Base-by-base conservation (phyloP, 2,329 filamentous ascomycete genomes). In the Calonectria pseudoturangicola region DNA sequence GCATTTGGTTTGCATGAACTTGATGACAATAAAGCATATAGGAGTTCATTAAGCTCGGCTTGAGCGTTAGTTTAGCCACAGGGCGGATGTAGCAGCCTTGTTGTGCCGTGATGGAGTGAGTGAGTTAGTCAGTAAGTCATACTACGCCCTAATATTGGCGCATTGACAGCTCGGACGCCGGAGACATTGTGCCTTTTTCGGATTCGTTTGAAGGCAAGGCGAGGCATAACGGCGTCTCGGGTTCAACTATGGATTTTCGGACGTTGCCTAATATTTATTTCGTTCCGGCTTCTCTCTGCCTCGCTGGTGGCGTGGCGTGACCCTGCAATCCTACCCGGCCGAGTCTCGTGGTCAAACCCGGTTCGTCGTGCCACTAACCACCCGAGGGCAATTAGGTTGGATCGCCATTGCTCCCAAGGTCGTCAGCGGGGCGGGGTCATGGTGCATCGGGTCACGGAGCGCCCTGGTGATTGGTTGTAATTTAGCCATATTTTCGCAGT, bases 271-370 rank as follows among this genome's bases (percentile, higher is more conserved):
- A 21, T 60, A 60, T 60, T 60, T 60, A 60, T 60, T 36, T 27
- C 16, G 0, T 5, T 16, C 54, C 54, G 54, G 27, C n/a, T 12
- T 18, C 10, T 25, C 7, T 3, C 25, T 30, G 25, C 33, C 33
- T 13, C 33, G 8, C 33, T 36, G 33, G 7, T 36, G 33, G 33
- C 16, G 18, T 63, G 39, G 41, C 28, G 25, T 45, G 58, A 63
- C 27, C 25, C 25, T 47, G 13, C 21, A n/a, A 33, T 18, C 41
- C 27, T 18, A 18, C 39, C 41, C 16, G 41, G 58, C 58, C 28
- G 56, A 66, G 54, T 39, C 68, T 70, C 68, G 64, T 71, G 69
- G 64, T 64, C 64, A 58, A 36, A 43, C 39, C 69, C 64, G 47
- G 47, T 63, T 56, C 69, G 64, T 71, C 64, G 69, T 41, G 48